These are phyloP conservation scores for Cronartium quercuum DNA, from an alignment of 1,284 basidiomycete species.

Conservation along the genomic window DNA sequence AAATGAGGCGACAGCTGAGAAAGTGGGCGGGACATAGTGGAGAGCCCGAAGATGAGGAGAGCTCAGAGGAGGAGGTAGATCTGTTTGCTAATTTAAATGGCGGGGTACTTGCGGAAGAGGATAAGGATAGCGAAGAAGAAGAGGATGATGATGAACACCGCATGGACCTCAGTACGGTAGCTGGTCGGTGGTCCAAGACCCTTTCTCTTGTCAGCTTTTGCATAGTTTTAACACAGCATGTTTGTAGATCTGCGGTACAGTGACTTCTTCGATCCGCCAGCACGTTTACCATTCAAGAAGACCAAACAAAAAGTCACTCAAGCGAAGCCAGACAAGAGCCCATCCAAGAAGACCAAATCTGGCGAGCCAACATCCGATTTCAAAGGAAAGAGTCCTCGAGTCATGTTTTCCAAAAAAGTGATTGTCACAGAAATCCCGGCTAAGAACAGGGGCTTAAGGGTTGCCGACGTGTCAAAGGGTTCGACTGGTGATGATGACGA, in stretches of 20 bases:
- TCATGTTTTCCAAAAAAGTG: conserved; percentile 40
- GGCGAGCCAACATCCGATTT: neutral
- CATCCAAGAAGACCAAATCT: conserved; percentile 46
- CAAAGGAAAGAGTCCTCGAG: neutral
- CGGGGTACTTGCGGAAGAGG: neutral
- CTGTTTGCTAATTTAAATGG: conserved; percentile 20
- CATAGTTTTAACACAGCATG: neutral
- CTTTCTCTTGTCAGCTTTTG: neutral
- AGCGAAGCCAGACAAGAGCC: neutral
- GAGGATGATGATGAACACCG: conserved; percentile 41
- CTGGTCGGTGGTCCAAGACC: neutral
- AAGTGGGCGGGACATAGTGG: conserved; percentile 15
- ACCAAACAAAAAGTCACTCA: neutral
- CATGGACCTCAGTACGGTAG: conserved; percentile 21
- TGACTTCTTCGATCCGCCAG: conserved; percentile 45
- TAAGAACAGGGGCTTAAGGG: conserved; percentile 34
- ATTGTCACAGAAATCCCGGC: conserved; percentile 39
- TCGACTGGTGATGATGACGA: conserved; percentile 32
- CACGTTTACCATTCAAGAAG: conserved; percentile 7
- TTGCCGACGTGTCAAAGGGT: neutral
- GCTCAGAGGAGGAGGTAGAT: conserved; percentile 34
- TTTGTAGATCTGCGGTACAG: conserved; percentile 43
- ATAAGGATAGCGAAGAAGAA: conserved; percentile 43
- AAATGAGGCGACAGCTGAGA: conserved; percentile 19
- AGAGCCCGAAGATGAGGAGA: conserved; percentile 49